These are phyloP conservation scores for Kurtzmaniella quercitrusa DNA, from an alignment of 1,139 yeast genomes.

Conservation along the genomic window DNA sequence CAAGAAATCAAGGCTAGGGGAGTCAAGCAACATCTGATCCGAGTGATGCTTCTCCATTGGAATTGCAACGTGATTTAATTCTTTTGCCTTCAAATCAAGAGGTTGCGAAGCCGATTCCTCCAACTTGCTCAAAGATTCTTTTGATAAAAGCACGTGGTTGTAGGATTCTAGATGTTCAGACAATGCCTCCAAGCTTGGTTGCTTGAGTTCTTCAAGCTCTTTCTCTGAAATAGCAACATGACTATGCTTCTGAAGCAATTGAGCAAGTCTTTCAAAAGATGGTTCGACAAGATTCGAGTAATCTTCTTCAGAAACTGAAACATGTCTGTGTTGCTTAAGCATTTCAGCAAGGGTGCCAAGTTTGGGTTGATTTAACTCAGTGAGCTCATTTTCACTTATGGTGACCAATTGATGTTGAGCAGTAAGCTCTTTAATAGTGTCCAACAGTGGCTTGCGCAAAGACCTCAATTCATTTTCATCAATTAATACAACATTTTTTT, in stretches of 20 bases:
- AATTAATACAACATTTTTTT: conserved; percentile 10
- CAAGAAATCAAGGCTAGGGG: conserved; percentile 22
- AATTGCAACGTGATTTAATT: conserved; percentile 11
- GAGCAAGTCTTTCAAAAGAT: not conserved
- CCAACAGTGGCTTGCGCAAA: conserved; percentile 4
- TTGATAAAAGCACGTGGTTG: conserved; percentile 10
- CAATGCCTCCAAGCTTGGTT: conserved; percentile 10
- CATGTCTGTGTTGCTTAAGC: not conserved
- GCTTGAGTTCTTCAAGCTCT: conserved; percentile 14
- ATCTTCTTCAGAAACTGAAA: not conserved
- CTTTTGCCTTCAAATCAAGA: conserved; percentile 14
- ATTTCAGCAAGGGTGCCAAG: not conserved
- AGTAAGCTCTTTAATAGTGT: not conserved
- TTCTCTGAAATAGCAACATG: conserved; percentile 13
- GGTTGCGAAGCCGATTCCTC: conserved; percentile 7
- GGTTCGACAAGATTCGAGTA: not conserved
- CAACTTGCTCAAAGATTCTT: conserved; percentile 14
- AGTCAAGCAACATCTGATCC: conserved; percentile 13
- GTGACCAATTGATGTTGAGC: not conserved
- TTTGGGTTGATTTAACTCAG: not conserved
- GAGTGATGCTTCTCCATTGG: conserved; percentile 11
- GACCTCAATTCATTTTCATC: conserved; percentile 9
- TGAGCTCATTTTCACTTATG: not conserved
- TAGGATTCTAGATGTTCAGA: conserved; percentile 4
- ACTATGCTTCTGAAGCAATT: conserved; percentile 5